Evolutionary conservation across 192 early-diverging fungal species (phyloP), one percentile per base, ranked within the genome.

Genomic region (Linnemannia hyalina): DNA sequence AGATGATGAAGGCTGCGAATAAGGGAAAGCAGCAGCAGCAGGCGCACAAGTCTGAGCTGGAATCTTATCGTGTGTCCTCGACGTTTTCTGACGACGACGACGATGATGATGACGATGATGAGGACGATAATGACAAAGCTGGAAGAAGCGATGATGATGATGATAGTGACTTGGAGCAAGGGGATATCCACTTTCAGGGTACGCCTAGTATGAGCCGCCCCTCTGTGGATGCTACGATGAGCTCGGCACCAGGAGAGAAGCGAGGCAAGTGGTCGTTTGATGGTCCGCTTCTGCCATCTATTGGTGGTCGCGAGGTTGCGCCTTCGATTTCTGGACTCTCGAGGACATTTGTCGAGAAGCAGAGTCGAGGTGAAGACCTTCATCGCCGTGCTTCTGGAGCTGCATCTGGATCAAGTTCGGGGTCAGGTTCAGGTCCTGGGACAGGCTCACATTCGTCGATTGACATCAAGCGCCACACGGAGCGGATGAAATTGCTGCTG

Each of bases 401-500:
- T 6, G 73, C 36, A 38, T 40, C 71, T 1, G 36, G 54, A 5
- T 76, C 74, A 35, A 55, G 54, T 55, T 11, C 54, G 4, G 57
- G 60, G 11, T 65, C 26, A 35, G 60, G 60, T 15, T 47, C 41
- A 1, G 65, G 68, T 32, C 23, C 71, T 0, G 46, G 69, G 3
- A 49, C 74, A 13, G 55, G 69, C 0, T 32, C 69, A 15, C 52
- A 73, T 8, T 68, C 65, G 44, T 49, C 63, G 29, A 65, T 65
- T 32, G 84, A 86, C 6, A 68, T 65, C 7, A 86, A 46, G 41
- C 84, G 84, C 26, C 83, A 85, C 55, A 70, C 80, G 57, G 83
- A 86, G 23, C 75, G 84, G 35, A 86, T 86, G 84, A 86, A 69
- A 26, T 10, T 86, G 65, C 72, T 86, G 8, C 40, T 86, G 60